Evolutionary conservation across 306 rosid species (phyloP).

Genomic region (Begonia peltatifolia): DNA sequence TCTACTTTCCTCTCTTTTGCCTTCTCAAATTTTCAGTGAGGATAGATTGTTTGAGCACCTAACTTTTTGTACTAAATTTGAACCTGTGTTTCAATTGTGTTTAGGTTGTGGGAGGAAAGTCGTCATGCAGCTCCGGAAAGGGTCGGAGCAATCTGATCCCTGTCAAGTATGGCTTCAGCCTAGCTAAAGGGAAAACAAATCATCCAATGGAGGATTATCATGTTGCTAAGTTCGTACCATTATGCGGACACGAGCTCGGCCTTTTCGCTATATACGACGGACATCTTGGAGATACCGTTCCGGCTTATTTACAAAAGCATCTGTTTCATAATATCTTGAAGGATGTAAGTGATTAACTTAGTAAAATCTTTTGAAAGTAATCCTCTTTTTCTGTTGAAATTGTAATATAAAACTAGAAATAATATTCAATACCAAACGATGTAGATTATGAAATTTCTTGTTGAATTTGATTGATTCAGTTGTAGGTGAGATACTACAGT

Average conservation of each 20-base stretch:
- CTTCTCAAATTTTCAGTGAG: no score
- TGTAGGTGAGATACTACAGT: background rate
- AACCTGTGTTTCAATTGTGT: constrained; percentile 6
- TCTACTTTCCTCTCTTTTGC: no score
- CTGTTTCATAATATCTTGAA: constrained; percentile 65
- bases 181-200: constrained; percentile 78
- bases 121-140: constrained; percentile 63
- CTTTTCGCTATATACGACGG: constrained; percentile 86
- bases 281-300: constrained; percentile 74
- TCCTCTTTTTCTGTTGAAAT: no score
- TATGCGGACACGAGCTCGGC: constrained; percentile 49
- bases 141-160: constrained; percentile 51
- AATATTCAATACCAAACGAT: no score
- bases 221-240: constrained; percentile 47
- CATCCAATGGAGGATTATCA: constrained; percentile 92
- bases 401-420: no score
- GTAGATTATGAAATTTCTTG: background rate
- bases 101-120: constrained; percentile 60
- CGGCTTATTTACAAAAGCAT: constrained; percentile 64
- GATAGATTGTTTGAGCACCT: no score
- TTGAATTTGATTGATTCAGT: no score
- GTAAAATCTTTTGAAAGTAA: no score
- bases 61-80: no score
- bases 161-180: constrained; percentile 71
- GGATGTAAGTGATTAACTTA: constrained; percentile 39